Evolutionary conservation across 2,329 filamentous ascomycete genomes (phyloP), one percentile per base, ranked within the genome.

Genomic region (Cladorrhinum sp.): DNA sequence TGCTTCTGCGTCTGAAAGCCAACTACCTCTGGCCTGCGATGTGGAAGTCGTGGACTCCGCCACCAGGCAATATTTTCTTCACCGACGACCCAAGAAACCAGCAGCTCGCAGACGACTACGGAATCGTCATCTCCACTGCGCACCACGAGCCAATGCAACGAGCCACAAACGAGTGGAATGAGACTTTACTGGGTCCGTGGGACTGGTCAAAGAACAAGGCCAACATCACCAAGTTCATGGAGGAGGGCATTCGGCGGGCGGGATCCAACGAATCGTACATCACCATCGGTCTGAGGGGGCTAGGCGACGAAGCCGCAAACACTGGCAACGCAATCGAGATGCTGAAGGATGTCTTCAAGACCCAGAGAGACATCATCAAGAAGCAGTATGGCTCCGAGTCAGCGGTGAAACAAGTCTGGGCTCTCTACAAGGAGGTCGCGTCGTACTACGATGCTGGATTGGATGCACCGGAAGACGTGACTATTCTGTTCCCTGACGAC

Each of bases 11-110:
- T 14, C 76, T 86, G 20, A 82, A 79, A 63, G 84, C 84, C 1
- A 89, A 89, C 68, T 88, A 86, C 64, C 74, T 89, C 57, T 89
- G 86, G 86, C 86, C 86, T 0, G 85, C 86, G 0, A 85, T 85
- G 80, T 89, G 86, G 84, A 80, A 81, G 5, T 76, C 73, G 12
- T 77, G 76, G 39, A 65, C 62, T 12, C 78, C 77, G 1, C 74
- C 74, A 2, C 79, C 77, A 0, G 77, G 78, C 8, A 80, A 80
- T 36, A 83, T 83, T 64, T 88, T 89, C 73, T 84, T 85, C 66
- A 79, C 84, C 0, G 86, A 88, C 54, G 86, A 89, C 56, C 75
- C 79, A 0, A 73, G 78, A 6, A 88, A 82, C 52, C 82, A 86
- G 63, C 76, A 78, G 2, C 76, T 85, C 3, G 86, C 86, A 0